A percentile compares a stretch with the other conserved stretches of the same genome.
Evolutionary conservation across 1,139 yeast species (phyloP).

Genomic region (Debaryomyces singareniensis): DNA sequence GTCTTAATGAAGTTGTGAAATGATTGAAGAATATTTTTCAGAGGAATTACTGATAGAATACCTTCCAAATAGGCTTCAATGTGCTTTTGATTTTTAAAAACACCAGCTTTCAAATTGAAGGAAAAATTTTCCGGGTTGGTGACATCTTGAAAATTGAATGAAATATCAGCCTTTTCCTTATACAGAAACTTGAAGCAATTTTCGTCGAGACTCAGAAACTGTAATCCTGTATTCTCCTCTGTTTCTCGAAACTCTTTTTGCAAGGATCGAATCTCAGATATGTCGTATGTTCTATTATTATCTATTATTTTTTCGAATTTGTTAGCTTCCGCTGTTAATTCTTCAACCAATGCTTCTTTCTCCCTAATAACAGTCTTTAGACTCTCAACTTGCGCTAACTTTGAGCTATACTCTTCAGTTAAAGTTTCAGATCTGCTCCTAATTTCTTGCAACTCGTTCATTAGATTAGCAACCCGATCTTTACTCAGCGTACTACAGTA

Average conservation of each 20-base stretch:
- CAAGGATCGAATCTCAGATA: slow-evolving; percentile 18
- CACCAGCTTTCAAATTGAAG: slow-evolving; percentile 1
- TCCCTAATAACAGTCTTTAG: slow-evolving; percentile 10
- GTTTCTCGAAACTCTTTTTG: slow-evolving; percentile 17
- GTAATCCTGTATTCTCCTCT: slow-evolving; percentile 17
- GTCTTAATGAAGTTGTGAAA: slow-evolving; percentile 11
- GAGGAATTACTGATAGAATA: slow-evolving; percentile 1
- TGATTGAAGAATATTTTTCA: slow-evolving; percentile 7
- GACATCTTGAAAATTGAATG: slow-evolving; percentile 10
- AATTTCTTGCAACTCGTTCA: slow-evolving; percentile 9
- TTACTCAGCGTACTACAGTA: slow-evolving; percentile 13
- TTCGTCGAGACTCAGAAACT: slow-evolving; percentile 9
- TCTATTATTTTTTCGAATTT: slow-evolving; percentile 12
- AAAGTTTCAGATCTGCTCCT: slow-evolving; percentile 8
- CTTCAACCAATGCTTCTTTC: slow-evolving; percentile 11
- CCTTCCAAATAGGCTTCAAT: neutral
- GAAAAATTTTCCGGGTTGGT: slow-evolving; percentile 2
- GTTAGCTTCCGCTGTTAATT: slow-evolving; percentile 11
- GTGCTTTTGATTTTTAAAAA: slow-evolving; percentile 1
- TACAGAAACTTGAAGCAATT: slow-evolving; percentile 10
- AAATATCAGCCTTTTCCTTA: slow-evolving; percentile 11
- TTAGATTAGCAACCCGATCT: slow-evolving; percentile 11
- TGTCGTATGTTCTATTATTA: slow-evolving; percentile 18
- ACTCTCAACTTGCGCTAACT: slow-evolving; percentile 8
- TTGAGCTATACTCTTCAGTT: slow-evolving; percentile 5